phyloP scores from a whole-genome alignment of 2,329 filamentous ascomycete species.

The Alternaria brassicicola region DNA sequence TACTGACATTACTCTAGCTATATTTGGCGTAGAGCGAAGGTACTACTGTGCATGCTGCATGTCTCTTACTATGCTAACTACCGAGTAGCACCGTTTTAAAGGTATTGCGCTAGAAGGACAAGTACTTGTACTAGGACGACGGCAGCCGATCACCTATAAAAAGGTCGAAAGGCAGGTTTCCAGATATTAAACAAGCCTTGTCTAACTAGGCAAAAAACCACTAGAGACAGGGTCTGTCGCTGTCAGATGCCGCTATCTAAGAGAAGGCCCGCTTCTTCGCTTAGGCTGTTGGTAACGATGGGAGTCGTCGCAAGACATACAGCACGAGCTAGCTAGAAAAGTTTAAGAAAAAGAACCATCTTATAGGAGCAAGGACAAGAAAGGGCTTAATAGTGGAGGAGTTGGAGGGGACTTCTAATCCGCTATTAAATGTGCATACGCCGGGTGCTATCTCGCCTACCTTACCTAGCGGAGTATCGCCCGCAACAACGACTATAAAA shows the following conservation, averaged over 20 bases:
- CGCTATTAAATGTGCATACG: conserved; percentile 65
- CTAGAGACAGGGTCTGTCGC: conserved; percentile 72
- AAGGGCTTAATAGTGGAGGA: conserved; percentile 68
- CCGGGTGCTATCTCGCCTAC: conserved; percentile 72
- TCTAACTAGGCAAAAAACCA: conserved; percentile 86
- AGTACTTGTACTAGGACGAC: conserved; percentile 84
- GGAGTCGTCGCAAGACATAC: conserved; percentile 72
- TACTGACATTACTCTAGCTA: conserved; percentile 59
- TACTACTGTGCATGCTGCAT: conserved; percentile 52
- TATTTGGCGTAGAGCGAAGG: conserved; percentile 98
- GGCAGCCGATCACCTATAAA: conserved; percentile 80
- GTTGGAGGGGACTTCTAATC: conserved; percentile 66
- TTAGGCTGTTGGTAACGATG: conserved; percentile 71
- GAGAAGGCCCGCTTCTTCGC: conserved; percentile 86
- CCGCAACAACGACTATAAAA: conserved; percentile 68
- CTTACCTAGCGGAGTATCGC: conserved; percentile 71
- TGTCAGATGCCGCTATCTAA: conserved; percentile 81
- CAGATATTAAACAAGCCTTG: conserved; percentile 89
- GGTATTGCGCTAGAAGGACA: conserved; percentile 91
- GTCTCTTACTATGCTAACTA: conserved; percentile 22
- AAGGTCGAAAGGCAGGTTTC: conserved; percentile 80
- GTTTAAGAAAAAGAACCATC: conserved; percentile 87
- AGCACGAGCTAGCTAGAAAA: conserved; percentile 87
- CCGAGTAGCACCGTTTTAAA: conserved; percentile 93
- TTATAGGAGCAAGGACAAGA: conserved; percentile 60